Evolutionary conservation across 768 basidiomycete species (phyloP).

Genomic region (Galerina sulciceps): DNA sequence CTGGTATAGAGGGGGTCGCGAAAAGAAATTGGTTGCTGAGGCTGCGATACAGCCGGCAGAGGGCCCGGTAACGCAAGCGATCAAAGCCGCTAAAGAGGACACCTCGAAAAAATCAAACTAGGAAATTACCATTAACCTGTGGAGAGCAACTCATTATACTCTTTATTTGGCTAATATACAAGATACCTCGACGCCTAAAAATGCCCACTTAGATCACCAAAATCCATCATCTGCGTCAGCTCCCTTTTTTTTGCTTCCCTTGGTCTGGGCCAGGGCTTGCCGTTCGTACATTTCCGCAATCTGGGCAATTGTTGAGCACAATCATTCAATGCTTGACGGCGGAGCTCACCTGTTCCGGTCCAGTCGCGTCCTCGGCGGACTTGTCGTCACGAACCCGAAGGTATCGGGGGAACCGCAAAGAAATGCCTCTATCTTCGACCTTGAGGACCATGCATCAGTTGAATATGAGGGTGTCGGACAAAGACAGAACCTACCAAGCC

Average conservation of each 20-base stretch:
- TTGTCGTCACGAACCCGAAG: conserved; percentile 94
- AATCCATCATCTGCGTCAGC: conserved; percentile 78
- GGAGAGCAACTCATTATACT: conserved; percentile 14
- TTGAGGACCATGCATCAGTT: conserved; percentile 29
- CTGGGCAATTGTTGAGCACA: conserved; percentile 36
- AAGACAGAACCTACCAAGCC: conserved; percentile 65
- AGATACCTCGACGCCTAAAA: conserved; percentile 28
- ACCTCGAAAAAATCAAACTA: conserved; percentile 34
- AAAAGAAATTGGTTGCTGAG: conserved; percentile 56
- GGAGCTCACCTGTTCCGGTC: conserved; percentile 79
- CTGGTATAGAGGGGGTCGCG: conserved; percentile 88
- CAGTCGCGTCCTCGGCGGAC: conserved; percentile 87
- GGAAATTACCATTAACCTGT: conserved; percentile 19
- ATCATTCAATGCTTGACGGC: background rate
- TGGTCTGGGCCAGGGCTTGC: conserved; percentile 81
- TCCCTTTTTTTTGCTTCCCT: conserved; percentile 70
- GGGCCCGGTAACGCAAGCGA: conserved; percentile 53
- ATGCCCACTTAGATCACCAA: conserved; percentile 52
- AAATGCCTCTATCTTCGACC: conserved; percentile 91
- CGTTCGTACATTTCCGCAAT: conserved; percentile 94
- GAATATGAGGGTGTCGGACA: background rate
- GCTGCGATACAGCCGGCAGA: conserved; percentile 29
- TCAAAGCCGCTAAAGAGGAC: conserved; percentile 47
- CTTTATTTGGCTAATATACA: conserved; percentile 26
- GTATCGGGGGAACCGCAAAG: conserved; percentile 95